Percentiles rank a stretch among this genome's conserved stretches.
Conservation (phyloP, 2,329 filamentous ascomycete genomes). For the Ilyonectria sp. region DNA sequence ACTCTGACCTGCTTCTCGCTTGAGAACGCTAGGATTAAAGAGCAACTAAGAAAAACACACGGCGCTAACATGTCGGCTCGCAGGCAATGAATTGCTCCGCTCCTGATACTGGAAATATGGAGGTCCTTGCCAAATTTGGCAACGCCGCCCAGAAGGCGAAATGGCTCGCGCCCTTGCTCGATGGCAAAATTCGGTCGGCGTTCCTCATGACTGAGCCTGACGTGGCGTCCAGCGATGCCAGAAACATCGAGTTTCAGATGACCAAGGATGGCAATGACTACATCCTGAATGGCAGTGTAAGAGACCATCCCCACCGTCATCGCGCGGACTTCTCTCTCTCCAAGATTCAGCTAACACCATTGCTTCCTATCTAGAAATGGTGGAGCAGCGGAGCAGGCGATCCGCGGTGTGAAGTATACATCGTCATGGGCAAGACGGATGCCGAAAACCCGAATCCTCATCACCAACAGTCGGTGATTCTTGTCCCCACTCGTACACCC, state of each 20-base stretch:
- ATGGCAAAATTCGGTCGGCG: constrained; percentile 13
- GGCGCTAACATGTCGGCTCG: not conserved
- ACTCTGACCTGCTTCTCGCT: not conserved
- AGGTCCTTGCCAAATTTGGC: constrained; percentile 1
- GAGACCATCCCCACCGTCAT: not conserved
- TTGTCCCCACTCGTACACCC: constrained; percentile 84
- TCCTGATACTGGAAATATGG: constrained; percentile 3
- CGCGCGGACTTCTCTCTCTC: not conserved
- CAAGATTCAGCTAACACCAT: not conserved
- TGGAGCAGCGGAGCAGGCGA: constrained; percentile 98
- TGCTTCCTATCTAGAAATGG: constrained; percentile 83
- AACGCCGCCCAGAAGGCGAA: not conserved
- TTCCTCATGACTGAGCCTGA: constrained; percentile 22
- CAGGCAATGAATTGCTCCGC: constrained; percentile 4
- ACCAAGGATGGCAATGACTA: constrained; percentile 51
- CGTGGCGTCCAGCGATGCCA: constrained; percentile 22
- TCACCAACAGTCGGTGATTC: constrained; percentile 91
- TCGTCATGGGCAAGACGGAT: constrained; percentile 96
- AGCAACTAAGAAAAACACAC: not conserved
- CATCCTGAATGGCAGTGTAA: constrained; percentile 80
- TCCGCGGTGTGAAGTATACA: constrained; percentile 90
- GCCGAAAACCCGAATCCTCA: constrained; percentile 83
- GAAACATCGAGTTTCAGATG: constrained; percentile 20
- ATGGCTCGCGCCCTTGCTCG: not conserved
- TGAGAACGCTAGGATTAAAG: not conserved